These are phyloP conservation scores for Amaranthus cruentus DNA, from an alignment of 148 eudicot species.

Conservation along the genomic window DNA sequence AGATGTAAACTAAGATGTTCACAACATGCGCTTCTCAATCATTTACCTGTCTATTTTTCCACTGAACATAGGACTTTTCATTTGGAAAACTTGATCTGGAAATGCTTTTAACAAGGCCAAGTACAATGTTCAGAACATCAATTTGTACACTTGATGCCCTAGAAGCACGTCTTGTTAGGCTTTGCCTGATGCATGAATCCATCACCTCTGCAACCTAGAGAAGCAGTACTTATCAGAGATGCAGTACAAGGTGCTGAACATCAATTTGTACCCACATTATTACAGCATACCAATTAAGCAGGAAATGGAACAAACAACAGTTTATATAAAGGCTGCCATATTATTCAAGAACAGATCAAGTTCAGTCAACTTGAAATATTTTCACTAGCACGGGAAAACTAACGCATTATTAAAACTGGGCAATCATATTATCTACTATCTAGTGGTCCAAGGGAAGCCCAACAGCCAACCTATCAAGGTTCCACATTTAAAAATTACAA, in stretches of 20 bases:
- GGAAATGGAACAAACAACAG: not conserved
- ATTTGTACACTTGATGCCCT: slow-evolving; percentile 38
- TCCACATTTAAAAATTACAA: not conserved
- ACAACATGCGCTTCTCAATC: not conserved
- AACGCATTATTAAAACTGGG: not conserved
- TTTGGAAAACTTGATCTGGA: slow-evolving; percentile 52
- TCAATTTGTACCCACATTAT: not conserved
- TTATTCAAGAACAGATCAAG: slow-evolving; percentile 7
- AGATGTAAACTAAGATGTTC: not conserved
- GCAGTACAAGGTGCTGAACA: not conserved
- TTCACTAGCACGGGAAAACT: not conserved
- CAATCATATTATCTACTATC: not conserved
- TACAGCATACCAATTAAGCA: not conserved
- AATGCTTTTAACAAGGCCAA: slow-evolving; percentile 63
- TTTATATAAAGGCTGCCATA: not conserved
- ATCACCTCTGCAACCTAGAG: slow-evolving; percentile 74
- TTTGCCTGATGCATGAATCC: slow-evolving; percentile 61
- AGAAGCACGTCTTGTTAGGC: slow-evolving; percentile 42
- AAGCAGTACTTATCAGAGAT: slow-evolving; percentile 21
- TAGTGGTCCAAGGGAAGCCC: not conserved
- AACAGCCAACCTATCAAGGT: not conserved
- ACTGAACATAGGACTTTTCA: slow-evolving; percentile 58
- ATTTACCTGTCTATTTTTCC: slow-evolving; percentile 79
- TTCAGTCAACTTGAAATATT: not conserved
- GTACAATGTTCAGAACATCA: slow-evolving; percentile 52